A percentile compares a stretch with the other conserved stretches of the same genome.
These are phyloP conservation scores for Pestalotiopsis sp. DNA, from an alignment of 2,329 filamentous ascomycete species.

Conservation along the genomic window DNA sequence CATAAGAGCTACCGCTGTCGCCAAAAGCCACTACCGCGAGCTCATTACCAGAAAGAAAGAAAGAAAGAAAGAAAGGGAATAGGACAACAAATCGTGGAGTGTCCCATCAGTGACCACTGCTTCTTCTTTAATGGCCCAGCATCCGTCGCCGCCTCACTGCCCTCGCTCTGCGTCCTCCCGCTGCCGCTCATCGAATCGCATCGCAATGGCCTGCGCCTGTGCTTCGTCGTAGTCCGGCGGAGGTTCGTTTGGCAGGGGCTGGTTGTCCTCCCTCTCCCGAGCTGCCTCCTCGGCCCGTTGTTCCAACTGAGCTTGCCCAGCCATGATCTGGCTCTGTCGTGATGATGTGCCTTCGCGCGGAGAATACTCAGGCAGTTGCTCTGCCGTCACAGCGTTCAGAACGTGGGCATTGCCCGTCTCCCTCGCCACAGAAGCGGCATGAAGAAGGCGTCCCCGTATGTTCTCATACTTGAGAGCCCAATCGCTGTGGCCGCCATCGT, in stretches of 20 bases:
- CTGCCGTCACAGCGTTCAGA: constrained; percentile 67
- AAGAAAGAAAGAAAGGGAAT: not conserved
- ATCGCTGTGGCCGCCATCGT: constrained; percentile 92
- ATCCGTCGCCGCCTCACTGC: constrained; percentile 33
- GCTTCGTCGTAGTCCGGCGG: constrained; percentile 92
- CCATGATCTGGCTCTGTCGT: constrained; percentile 16
- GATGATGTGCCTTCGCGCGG: constrained; percentile 43
- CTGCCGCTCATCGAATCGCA: constrained; percentile 68
- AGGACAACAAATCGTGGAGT: not conserved
- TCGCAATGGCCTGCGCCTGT: constrained; percentile 68
- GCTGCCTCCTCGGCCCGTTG: constrained; percentile 24
- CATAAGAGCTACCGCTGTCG: constrained; percentile 7
- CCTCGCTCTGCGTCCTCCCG: constrained; percentile 69
- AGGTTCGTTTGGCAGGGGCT: constrained; percentile 66
- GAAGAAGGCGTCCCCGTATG: constrained; percentile 80
- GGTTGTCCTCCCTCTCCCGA: constrained; percentile 28
- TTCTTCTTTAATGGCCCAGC: not conserved
- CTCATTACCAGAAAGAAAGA: not conserved
- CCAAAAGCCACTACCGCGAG: not conserved
- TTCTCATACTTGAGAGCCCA: constrained; percentile 83
- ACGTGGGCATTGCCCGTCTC: constrained; percentile 63
- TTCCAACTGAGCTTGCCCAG: constrained; percentile 25
- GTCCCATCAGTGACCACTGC: not conserved
- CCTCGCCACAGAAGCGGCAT: constrained; percentile 75
- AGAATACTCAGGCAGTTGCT: constrained; percentile 88